Conservation (phyloP, 2,329 filamentous ascomycete species). For the Cytospora schulzeri region DNA sequence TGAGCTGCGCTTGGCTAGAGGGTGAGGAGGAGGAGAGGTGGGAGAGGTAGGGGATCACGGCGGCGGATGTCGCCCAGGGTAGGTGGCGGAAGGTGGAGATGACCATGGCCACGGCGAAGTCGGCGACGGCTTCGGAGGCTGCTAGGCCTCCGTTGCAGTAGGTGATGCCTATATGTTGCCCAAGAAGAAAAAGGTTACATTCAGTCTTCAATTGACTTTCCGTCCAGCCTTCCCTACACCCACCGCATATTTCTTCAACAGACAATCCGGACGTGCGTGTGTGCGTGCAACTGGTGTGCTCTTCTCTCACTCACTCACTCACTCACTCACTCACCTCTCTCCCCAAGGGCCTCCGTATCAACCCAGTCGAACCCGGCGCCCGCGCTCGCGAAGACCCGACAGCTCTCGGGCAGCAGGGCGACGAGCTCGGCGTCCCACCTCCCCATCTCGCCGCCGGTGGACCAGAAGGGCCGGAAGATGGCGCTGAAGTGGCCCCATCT, state of each 20-base stretch:
- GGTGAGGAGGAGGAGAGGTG: slow-evolving; percentile 27
- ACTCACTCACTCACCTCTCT: slow-evolving; percentile 49
- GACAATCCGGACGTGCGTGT: neutral
- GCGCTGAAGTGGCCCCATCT: slow-evolving; percentile 59
- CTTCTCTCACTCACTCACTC: neutral
- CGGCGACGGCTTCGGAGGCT: slow-evolving; percentile 72
- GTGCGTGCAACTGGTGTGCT: no score
- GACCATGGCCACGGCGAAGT: slow-evolving; percentile 69
- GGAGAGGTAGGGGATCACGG: slow-evolving; percentile 42
- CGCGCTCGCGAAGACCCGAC: slow-evolving; percentile 65
- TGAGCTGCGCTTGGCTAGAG: neutral
- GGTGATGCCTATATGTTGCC: slow-evolving; percentile 53
- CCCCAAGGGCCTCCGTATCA: slow-evolving; percentile 61
- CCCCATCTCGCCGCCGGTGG: slow-evolving; percentile 67
- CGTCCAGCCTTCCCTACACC: neutral
- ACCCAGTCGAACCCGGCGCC: slow-evolving; percentile 70
- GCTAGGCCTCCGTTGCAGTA: slow-evolving; percentile 75
- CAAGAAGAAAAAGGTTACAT: neutral
- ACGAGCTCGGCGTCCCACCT: slow-evolving; percentile 65
- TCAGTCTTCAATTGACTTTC: neutral
- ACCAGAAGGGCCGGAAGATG: slow-evolving; percentile 58
- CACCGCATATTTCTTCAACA: neutral
- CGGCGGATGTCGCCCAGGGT: slow-evolving; percentile 63
- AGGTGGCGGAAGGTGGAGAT: slow-evolving; percentile 70
- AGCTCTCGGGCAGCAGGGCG: slow-evolving; percentile 53